Evolutionary conservation across 2,329 filamentous ascomycete species (phyloP).

Genomic region (Monosporascus sp.): DNA sequence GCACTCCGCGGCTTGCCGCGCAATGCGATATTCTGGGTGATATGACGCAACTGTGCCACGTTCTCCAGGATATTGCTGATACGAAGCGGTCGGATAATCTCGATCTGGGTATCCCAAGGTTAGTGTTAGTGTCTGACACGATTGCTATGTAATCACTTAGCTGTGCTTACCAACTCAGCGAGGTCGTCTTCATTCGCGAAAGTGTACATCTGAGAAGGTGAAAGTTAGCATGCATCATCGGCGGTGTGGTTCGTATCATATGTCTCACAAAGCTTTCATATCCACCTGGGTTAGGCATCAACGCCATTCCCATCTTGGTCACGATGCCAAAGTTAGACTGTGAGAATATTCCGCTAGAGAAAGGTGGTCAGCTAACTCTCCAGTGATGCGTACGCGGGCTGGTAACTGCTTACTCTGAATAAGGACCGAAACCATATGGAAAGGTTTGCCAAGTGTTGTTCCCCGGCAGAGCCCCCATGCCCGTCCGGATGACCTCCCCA

Average conservation of each 20-base stretch:
- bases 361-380: not conserved
- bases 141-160: not conserved
- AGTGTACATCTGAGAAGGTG: constrained; percentile 35
- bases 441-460: constrained; percentile 38
- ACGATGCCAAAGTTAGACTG: constrained; percentile 47
- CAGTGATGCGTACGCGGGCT: not conserved
- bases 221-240: constrained; percentile 8
- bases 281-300: constrained; percentile 48
- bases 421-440: constrained; percentile 35
- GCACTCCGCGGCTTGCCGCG: constrained; percentile 28
- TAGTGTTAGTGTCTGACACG: not conserved
- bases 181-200: constrained; percentile 45
- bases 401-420: constrained; percentile 21
- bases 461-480: constrained; percentile 32
- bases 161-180: constrained; percentile 31
- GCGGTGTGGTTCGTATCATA: not conserved
- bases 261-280: constrained; percentile 34
- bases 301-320: constrained; percentile 46
- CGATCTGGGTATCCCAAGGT: constrained; percentile 22
- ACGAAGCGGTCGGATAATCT: constrained; percentile 42
- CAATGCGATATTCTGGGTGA: constrained; percentile 30
- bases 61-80: constrained; percentile 34
- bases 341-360: constrained; percentile 37
- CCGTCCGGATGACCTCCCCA: constrained; percentile 37
- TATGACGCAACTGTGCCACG: constrained; percentile 30